Evolutionary conservation across 805 yeast genomes (phyloP), one percentile per base, ranked within the genome.

Genomic region (Kazachstania bromeliacearum): DNA sequence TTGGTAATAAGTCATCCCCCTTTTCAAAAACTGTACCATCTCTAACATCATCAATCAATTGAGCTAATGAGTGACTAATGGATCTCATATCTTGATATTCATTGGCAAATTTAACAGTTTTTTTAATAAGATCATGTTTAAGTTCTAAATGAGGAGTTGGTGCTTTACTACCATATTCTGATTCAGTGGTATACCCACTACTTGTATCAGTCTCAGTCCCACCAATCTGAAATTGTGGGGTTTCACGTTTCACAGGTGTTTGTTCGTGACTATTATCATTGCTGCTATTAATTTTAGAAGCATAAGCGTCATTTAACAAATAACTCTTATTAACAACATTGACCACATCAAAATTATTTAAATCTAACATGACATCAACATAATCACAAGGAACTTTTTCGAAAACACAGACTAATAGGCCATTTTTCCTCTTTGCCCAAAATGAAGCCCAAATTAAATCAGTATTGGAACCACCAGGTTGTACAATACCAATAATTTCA

Each of bases 351-450:
- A 50, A 58, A 36, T 50, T 54, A 10, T 50, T 45, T 18, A 52
- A 21, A 28, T 63, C 64, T 17, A 77, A 59, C 8, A 67, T 56
- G 7, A 78, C 57, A 50, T 79, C 84, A 38, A 76, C 66, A n/a
- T 79, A 75, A 48, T 71, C 77, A 51, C 80, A 75, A 2, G 77
- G 83, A 20, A 87, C 85, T 52, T 85, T 92, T 51, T 87, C 95
- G 52, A 88, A 79, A 64, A 85, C 85, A 63, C 92, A 78, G 34
- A 85, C 79, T 36, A 87, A 69, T 37, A 83, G 59, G 30, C 73
- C 73, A 3, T 78, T 79, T 45, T 78, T 76, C 40, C 75, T 66
- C 49, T 87, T 87, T 0, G 92, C 94, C 96, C 96, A 89, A 38
- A 88, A 59, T 0, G 95, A 82, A 8, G 95, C 87, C 82, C 94